Percentiles rank a stretch among this genome's conserved stretches.
These are phyloP conservation scores for Maudiozyma turicensis DNA, from an alignment of 805 yeast genomes.

Conservation along the genomic window DNA sequence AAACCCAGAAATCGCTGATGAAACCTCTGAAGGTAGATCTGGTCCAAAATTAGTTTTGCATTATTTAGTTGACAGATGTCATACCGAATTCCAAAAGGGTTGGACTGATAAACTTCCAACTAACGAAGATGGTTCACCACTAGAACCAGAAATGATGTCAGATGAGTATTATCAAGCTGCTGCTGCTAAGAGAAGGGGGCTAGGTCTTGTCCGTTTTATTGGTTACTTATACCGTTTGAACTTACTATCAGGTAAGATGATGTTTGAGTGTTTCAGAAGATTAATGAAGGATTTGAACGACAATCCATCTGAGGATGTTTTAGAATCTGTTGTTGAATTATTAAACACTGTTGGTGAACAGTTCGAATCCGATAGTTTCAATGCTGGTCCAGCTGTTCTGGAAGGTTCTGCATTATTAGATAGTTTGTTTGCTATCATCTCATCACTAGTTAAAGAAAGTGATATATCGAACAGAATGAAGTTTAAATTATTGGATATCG, in stretches of 20 bases:
- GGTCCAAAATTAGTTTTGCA: constrained; percentile 75
- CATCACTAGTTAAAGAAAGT: constrained; percentile 41
- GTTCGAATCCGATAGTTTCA: constrained; percentile 38
- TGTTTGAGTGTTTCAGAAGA: constrained; percentile 60
- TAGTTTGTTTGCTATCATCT: constrained; percentile 47
- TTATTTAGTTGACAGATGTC: constrained; percentile 77
- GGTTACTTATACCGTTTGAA: constrained; percentile 82
- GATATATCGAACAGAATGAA: constrained; percentile 66
- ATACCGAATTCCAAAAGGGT: constrained; percentile 87
- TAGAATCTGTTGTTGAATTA: constrained; percentile 82
- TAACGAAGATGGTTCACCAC: constrained; percentile 68
- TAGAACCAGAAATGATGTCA: constrained; percentile 80
- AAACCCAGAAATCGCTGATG: constrained; percentile 56
- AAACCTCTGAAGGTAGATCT: constrained; percentile 36
- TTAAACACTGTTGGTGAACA: constrained; percentile 76
- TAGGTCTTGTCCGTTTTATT: constrained; percentile 90
- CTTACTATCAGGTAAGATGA: constrained; percentile 66
- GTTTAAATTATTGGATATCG: constrained; percentile 81
- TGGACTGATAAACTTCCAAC: constrained; percentile 83
- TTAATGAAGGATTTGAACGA: constrained; percentile 42
- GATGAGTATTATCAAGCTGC: constrained; percentile 87
- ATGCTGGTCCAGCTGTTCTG: constrained; percentile 24
- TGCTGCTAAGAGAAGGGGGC: constrained; percentile 93
- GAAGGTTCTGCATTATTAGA: constrained; percentile 44
- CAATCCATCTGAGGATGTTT: constrained; percentile 77